Base-by-base conservation (phyloP, 192 early-diverging fungal species). In the Coemansia sp. region DNA sequence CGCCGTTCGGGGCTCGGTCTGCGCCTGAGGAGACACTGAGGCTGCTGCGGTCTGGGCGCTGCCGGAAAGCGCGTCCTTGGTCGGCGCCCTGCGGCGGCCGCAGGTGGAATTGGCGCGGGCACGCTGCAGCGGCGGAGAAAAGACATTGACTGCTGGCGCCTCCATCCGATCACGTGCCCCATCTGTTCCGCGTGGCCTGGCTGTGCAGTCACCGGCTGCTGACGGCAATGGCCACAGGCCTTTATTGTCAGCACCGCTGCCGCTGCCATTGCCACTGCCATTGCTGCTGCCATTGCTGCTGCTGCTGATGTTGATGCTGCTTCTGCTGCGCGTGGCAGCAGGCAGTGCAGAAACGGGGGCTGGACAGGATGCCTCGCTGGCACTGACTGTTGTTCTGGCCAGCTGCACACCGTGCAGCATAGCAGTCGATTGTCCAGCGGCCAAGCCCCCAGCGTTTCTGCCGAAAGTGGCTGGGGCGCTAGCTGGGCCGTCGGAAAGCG, bases 401-500 rank as follows among this genome's bases (percentile, higher is more conserved):
- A 14, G 24, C 51, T 53, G 51, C 51, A 29, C 51, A 53, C 13
- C 51, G 25, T 53, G 51, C 51, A 53, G 51, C 9, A 11, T n/a
- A 28, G 24, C 27, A 19, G 51, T 1, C 51, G 29, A 53, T 53
- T 53, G 51, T 53, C 28, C 51, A 53, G 51, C 25, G 51, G 51
- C 51, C 51, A 53, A 53, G 51, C 51, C 51, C 20, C 28, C 51
- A 25, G 25, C 34, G 55, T 13, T 34, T 57, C 55, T 57, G 1
- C 55, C 55, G 35, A 57, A 25, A 39, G 55, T 42, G 55, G 55
- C 55, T 39, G 55, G 55, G 11, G 25, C 27, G 35, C 34, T 42
- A 8, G 55, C 51, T 18, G 27, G 29, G 27, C 51, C 51, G 9
- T 56, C 55, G 20, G 55, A 28, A 56, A 18, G 34, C 16, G 29